Conservation (phyloP, 1,284 basidiomycete species). For the Pholiota adiposa region DNA sequence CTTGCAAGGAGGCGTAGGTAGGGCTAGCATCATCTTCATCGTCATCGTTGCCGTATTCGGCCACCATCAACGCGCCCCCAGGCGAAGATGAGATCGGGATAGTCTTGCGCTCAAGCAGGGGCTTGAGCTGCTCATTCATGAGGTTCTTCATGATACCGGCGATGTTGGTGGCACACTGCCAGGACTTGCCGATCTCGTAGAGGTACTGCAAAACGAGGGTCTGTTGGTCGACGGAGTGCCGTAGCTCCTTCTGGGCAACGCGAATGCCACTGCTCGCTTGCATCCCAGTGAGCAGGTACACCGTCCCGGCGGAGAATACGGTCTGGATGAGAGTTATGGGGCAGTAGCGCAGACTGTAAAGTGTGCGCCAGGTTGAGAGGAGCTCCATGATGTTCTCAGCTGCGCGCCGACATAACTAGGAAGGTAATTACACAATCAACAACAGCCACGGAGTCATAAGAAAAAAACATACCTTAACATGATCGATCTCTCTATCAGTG, state of each 20-base stretch:
- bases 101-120: conserved; percentile 34
- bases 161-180: conserved; percentile 54
- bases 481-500: conserved; percentile 49
- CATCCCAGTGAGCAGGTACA: conserved; percentile 60
- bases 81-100: conserved; percentile 7
- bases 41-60: conserved; percentile 12
- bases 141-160: conserved; percentile 47
- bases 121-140: conserved; percentile 41
- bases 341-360: conserved; percentile 63
- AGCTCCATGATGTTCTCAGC: conserved; percentile 68
- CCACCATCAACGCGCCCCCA: conserved; percentile 4
- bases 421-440: background rate
- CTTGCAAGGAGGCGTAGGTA: conserved; percentile 12
- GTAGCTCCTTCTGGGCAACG: conserved; percentile 42
- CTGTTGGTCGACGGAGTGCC: conserved; percentile 45
- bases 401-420: conserved; percentile 64
- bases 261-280: conserved; percentile 52
- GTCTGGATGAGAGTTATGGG: conserved; percentile 68
- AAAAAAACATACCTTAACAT: conserved; percentile 46
- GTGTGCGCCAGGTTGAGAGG: conserved; percentile 55
- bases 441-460: conserved; percentile 14
- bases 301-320: conserved; percentile 68
- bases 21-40: conserved; percentile 14
- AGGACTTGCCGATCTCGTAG: conserved; percentile 52
- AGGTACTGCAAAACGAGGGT: conserved; percentile 53